These are phyloP conservation scores for Rhododendron kiyosumense DNA, from an alignment of 148 eudicot genomes.

Conservation along the genomic window DNA sequence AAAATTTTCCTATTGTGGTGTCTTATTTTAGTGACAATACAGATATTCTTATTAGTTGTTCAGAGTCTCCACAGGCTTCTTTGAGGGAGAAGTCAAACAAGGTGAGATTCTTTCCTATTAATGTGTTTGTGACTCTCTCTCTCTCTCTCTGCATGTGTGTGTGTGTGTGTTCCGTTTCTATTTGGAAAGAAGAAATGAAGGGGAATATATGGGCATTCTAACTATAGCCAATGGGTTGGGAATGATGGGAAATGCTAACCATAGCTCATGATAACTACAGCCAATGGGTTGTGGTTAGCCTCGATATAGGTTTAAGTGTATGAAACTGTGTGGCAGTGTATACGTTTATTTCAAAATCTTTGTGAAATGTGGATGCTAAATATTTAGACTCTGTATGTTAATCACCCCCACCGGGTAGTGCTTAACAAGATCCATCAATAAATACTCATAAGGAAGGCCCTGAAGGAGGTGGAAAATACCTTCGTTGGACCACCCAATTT, in stretches of 20 bases:
- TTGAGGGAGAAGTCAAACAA: slow-evolving; percentile 80
- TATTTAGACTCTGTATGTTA: neutral
- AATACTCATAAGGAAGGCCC: neutral
- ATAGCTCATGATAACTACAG: neutral
- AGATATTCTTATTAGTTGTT: slow-evolving; percentile 59
- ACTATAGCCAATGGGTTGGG: neutral
- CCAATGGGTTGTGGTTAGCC: neutral
- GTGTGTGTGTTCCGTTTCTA: neutral
- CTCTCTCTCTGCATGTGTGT: too few relatives aligned
- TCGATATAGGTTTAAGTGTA: neutral
- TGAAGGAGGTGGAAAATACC: neutral
- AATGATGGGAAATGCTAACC: neutral
- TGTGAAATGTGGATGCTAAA: neutral
- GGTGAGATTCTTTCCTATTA: slow-evolving; percentile 33
- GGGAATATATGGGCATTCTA: neutral
- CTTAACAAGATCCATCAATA: neutral
- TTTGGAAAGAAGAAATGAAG: neutral
- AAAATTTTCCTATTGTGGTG: slow-evolving; percentile 43
- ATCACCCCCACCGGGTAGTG: neutral
- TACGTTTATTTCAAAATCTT: neutral
- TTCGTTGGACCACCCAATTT: neutral
- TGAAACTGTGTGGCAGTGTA: neutral
- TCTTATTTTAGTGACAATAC: slow-evolving; percentile 69
- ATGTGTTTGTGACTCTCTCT: neutral
- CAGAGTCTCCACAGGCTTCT: slow-evolving; percentile 96